These are phyloP conservation scores for Chlorella variabilis DNA, from an alignment of 163 green algal genomes.

Conservation along the genomic window DNA sequence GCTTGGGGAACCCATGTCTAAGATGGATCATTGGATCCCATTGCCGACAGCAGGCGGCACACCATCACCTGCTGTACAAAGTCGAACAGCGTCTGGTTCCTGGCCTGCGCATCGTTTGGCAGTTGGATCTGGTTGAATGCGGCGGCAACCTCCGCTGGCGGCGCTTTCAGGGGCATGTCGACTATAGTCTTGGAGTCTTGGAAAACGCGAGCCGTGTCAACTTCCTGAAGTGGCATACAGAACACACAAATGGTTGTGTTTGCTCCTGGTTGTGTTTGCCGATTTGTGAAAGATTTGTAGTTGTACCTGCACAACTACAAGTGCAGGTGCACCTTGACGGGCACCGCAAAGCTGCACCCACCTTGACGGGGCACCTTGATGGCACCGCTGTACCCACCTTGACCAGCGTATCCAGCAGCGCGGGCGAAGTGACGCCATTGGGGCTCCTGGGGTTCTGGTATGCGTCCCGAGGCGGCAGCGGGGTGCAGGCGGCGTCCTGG, in stretches of 20 bases:
- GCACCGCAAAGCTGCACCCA: too few species aligned
- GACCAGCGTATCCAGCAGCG: constrained; percentile 30
- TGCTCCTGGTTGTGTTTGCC: too few species aligned
- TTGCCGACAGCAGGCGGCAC: too few species aligned
- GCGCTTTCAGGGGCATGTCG: constrained; percentile 19
- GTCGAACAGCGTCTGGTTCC: constrained; percentile 23
- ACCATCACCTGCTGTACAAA: background rate
- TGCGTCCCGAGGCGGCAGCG: background rate
- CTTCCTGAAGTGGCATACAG: too few species aligned
- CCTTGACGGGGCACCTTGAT: too few species aligned
- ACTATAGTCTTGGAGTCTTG: constrained; percentile 37
- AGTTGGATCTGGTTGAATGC: constrained; percentile 8
- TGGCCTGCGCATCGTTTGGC: background rate
- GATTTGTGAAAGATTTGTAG: too few species aligned
- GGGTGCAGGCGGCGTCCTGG: background rate
- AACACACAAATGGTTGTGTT: too few species aligned
- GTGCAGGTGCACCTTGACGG: too few species aligned
- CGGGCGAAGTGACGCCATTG: constrained; percentile 25
- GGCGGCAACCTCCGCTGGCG: constrained; percentile 5
- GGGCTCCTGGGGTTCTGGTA: background rate
- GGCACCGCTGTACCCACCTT: too few species aligned
- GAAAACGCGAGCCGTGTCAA: constrained; percentile 14
- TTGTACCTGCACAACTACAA: too few species aligned
- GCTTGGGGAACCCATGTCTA: too few species aligned
- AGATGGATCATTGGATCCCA: too few species aligned